Base-by-base conservation (phyloP, 2,329 filamentous ascomycete species). In the Ophiostoma quercus region DNA sequence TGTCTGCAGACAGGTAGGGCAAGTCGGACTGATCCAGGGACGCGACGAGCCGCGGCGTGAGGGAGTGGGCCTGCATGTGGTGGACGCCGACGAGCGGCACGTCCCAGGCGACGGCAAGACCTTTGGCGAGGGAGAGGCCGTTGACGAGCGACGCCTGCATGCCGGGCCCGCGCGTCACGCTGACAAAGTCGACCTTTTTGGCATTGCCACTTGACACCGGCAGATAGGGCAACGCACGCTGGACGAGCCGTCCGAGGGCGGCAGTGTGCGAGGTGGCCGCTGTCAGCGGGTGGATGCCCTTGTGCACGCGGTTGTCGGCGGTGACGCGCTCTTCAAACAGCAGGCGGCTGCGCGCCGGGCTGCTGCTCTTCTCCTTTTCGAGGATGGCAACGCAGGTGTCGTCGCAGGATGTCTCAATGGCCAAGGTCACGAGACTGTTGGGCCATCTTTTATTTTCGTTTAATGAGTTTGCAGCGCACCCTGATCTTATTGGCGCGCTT, bases 31-130 rank as follows among this genome's bases (percentile, higher is more conserved):
- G 19, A 4, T 25, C 19, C 32, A 73, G 25, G 71, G 91, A 90
- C 41, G 82, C 80, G 3, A 90, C 88, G 60, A 99, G 85, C 11
- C 92, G 85, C 19, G 94, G 91, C 22, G 95, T 98, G 72, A 99
- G 81, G 22, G 95, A 90, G 79, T 99, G 95, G 12, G 94, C 95
- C 78, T 97, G 94, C 95, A 99, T 98, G 79, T 99, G 95, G 78
- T 99, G 91, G 0, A 97, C 91, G 0, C 88, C 95, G 0, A 98
- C 78, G 41, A 98, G 81, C 2, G 94, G 94, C 51, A 93, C 85
- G 73, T 88, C 85, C 92, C 92, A 96, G 51, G 92, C 93, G 25
- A 91, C 83, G 0, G 94, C 88, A 25, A 98, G 84, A 0, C 93
- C 95, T 79, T 98, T 98, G 22, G 92, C 95, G 29, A 88, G 89